These are phyloP conservation scores for Rhizophora apiculata DNA, from an alignment of 345 rosid species.

Conservation along the genomic window DNA sequence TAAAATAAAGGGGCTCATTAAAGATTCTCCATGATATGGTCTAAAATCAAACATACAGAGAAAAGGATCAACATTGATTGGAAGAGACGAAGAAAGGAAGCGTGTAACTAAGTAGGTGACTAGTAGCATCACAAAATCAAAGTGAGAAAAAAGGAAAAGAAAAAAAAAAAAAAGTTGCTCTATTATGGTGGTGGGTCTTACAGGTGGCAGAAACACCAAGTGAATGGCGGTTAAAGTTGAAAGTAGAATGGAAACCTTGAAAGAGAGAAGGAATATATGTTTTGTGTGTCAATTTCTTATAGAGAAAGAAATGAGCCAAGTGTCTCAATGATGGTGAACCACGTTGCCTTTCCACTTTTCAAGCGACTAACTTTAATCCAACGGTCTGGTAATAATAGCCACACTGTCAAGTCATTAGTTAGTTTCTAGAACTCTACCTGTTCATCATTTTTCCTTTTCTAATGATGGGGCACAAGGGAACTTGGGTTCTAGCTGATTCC, in stretches of 20 bases:
- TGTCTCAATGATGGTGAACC: not conserved
- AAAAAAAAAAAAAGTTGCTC: not conserved
- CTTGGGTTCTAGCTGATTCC: too few relatives aligned
- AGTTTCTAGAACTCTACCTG: too few relatives aligned
- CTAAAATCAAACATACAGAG: conserved; percentile 4
- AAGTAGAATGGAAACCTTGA: not conserved
- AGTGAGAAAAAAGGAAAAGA: not conserved
- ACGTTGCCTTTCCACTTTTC: not conserved
- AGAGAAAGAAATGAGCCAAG: conserved; percentile 29
- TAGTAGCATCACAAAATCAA: not conserved
- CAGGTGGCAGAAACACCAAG: not conserved
- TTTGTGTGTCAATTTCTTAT: conserved; percentile 42
- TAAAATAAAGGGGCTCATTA: not conserved
- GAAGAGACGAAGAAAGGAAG: not conserved
- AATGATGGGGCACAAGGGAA: too few relatives aligned
- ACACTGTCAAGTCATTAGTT: too few relatives aligned
- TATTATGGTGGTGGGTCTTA: conserved; percentile 16
- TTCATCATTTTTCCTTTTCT: too few relatives aligned
- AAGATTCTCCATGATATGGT: conserved; percentile 5
- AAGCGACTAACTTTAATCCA: too few relatives aligned
- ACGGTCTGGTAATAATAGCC: not conserved
- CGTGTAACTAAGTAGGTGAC: not conserved
- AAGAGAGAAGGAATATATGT: not conserved
- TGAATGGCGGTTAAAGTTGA: conserved; percentile 6
- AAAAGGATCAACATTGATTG: not conserved